A percentile compares a stretch with the other conserved stretches of the same genome.
Conservation (phyloP, 768 basidiomycete species). For the Cyclocybe aegerita region DNA sequence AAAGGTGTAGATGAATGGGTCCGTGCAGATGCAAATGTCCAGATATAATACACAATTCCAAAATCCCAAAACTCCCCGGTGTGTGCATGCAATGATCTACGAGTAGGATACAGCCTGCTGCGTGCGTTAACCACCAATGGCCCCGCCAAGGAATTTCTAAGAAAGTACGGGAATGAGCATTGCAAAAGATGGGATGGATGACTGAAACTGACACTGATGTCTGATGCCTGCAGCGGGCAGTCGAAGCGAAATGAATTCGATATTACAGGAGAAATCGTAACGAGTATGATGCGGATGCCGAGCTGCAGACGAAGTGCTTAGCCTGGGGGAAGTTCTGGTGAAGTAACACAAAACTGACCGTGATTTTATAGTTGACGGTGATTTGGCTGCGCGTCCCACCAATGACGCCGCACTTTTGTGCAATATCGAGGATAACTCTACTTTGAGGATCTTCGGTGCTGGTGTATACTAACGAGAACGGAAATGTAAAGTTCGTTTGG, state of each 20-base stretch:
- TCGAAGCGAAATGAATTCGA: constrained; percentile 57
- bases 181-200: not conserved
- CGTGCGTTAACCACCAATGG: not conserved
- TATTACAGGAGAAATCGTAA: constrained; percentile 67
- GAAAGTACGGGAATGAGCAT: not conserved
- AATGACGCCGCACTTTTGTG: constrained; percentile 56
- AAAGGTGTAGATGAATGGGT: too few species aligned
- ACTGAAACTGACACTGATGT: constrained; percentile 17
- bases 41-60: too few species aligned
- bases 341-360: constrained; percentile 38
- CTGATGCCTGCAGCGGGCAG: constrained; percentile 52
- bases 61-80: too few species aligned
- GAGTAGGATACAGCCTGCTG: too few species aligned
- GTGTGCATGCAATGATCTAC: too few species aligned
- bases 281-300: constrained; percentile 60
- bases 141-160: constrained; percentile 16
- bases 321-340: not conserved
- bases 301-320: constrained; percentile 39
- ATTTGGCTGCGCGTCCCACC: constrained; percentile 48
- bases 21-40: too few species aligned
- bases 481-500: constrained; percentile 71
- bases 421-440: constrained; percentile 60
- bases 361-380: constrained; percentile 64
- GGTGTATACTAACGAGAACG: constrained; percentile 67
- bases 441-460: constrained; percentile 49